phyloP scores from a whole-genome alignment of 1,139 yeast species.

The Kodamaea sp. region DNA sequence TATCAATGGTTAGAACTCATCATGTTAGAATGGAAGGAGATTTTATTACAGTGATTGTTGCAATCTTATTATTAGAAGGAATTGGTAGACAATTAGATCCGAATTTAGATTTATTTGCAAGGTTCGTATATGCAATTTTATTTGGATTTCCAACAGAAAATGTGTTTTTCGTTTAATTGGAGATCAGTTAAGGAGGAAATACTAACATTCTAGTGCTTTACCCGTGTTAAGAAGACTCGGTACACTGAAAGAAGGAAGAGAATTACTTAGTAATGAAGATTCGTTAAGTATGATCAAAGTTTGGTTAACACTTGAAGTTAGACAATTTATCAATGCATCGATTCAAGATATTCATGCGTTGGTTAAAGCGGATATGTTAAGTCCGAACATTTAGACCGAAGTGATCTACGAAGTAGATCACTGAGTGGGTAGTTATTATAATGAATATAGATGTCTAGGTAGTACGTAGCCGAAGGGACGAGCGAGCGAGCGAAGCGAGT shows the following conservation, averaged over 20 bases:
- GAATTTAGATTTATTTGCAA: constrained; percentile 86
- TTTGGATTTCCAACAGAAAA: constrained; percentile 55
- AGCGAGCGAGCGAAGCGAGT: no score
- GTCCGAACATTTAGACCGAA: constrained; percentile 41
- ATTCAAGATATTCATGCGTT: constrained; percentile 62
- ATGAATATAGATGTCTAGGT: no score
- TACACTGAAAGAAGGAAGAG: constrained; percentile 60
- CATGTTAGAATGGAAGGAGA: constrained; percentile 99
- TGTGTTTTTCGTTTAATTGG: constrained; percentile 13
- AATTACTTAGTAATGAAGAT: constrained; percentile 55
- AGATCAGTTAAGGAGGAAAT: constrained; percentile 4
- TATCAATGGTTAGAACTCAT: constrained; percentile 86
- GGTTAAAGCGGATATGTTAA: constrained; percentile 50
- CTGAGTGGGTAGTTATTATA: no score
- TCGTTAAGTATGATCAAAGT: constrained; percentile 79
- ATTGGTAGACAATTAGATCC: constrained; percentile 95
- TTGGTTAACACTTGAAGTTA: constrained; percentile 85
- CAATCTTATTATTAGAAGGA: constrained; percentile 85
- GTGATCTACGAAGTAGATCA: no score
- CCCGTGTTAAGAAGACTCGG: constrained; percentile 87
- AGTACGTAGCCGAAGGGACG: no score
- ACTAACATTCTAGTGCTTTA: constrained; percentile 59
- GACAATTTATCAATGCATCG: constrained; percentile 82
- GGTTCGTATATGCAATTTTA: constrained; percentile 70
- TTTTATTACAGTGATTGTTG: constrained; percentile 88